Base-by-base conservation (phyloP, 176 grass and related monocot species). In the Leersia perrieri region DNA sequence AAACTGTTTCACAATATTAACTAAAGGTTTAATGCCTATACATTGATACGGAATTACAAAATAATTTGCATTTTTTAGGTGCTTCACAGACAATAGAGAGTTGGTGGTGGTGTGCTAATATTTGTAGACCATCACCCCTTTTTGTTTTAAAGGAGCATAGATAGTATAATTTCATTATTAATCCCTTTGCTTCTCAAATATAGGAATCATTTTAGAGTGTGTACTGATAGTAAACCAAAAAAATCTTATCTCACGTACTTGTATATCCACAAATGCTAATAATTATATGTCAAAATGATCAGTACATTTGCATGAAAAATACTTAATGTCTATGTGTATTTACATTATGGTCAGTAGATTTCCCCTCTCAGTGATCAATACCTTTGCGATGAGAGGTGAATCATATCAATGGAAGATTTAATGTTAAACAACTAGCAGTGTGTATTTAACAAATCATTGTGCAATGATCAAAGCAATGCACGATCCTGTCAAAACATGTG, bases 401-500 rank as follows among this genome's bases (percentile, higher is more conserved):
- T 77, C 49, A 45, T 69, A 29, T 9, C n/a, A 78, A 22, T 51
- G 23, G n/a, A 82, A 74, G 11, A 29, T 11, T 64, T 67, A 57
- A 31, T 1, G 26, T 72, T 25, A 62, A 38, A 81, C 6, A 13
- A 61, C 23, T 14, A 8, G 1, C 41, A 53, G 49, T 40, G 1
- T 75, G 33, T 9, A 44, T 31, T 73, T 68, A 80, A 49, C 8
- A 80, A 38, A 26, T 36, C n/a, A 18, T 4, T 68, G 6, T 71
- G 45, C 45, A 18, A 76, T 30, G 57, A 42, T 63, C 30, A 49
- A 74, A 64, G 39, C 35, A 68, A 79, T 34, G 7, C 34, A 27
- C 38, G 60, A 33, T 30, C 9, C 23, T 32, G 5, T 23, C 15
- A 33, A 33, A 53, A 18, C 68, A 74, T 86, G 84, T 68, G 84